phyloP scores from a whole-genome alignment of 192 early-diverging fungal genomes.

The Funneliformis mosseae region DNA sequence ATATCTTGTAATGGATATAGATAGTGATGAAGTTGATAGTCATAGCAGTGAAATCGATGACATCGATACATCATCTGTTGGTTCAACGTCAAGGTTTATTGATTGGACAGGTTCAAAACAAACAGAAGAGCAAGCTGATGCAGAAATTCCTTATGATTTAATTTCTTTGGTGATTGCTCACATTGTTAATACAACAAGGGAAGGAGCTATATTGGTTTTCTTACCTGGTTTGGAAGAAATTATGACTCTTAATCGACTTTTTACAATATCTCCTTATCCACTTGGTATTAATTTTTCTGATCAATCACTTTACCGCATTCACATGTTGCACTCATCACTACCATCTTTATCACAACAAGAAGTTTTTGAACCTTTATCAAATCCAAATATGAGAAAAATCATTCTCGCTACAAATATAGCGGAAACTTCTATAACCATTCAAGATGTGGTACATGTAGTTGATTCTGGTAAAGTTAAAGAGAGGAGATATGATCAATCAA shows the following conservation, averaged over 20 bases:
- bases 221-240: conserved; percentile 72
- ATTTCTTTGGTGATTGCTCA: conserved; percentile 48
- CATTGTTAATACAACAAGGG: conserved; percentile 41
- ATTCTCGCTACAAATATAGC: conserved; percentile 75
- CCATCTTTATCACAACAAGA: conserved; percentile 61
- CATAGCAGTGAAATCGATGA: conserved; percentile 44
- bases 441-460: conserved; percentile 70
- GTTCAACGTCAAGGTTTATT: conserved; percentile 9
- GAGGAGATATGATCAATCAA: conserved; percentile 48
- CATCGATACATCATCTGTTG: conserved; percentile 26
- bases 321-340: conserved; percentile 64
- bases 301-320: conserved; percentile 47
- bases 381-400: conserved; percentile 59
- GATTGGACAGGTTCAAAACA: conserved; percentile 41
- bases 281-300: conserved; percentile 53
- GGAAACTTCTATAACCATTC: conserved; percentile 77
- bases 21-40: conserved; percentile 23
- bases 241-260: conserved; percentile 45
- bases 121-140: conserved; percentile 44
- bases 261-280: conserved; percentile 47
- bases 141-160: conserved; percentile 44
- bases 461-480: conserved; percentile 73
- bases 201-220: conserved; percentile 77
- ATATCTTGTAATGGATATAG: conserved; percentile 4
- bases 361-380: conserved; percentile 58